phyloP scores from a whole-genome alignment of 345 rosid species.

The Pseudoturritis turrita region DNA sequence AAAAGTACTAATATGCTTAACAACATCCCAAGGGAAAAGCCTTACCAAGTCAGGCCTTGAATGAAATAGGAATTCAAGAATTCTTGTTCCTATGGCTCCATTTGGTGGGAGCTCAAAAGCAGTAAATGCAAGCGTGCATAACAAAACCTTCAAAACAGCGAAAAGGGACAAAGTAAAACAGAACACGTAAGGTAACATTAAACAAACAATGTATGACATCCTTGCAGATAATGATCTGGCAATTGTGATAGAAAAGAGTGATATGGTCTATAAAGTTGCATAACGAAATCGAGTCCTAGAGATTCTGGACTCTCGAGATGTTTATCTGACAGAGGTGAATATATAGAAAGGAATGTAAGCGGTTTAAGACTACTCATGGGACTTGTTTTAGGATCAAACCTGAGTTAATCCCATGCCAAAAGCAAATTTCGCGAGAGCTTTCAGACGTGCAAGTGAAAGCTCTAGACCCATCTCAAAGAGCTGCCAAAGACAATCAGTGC shows the following conservation, averaged over 20 bases:
- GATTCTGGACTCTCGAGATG: background rate
- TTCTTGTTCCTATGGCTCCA: constrained; percentile 85
- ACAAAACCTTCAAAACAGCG: constrained; percentile 59
- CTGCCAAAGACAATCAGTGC: constrained; percentile 46
- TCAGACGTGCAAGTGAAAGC: constrained; percentile 92
- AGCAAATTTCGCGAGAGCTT: constrained; percentile 94
- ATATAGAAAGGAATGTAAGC: background rate
- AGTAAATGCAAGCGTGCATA: constrained; percentile 90
- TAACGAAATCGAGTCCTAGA: background rate
- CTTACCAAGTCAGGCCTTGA: constrained; percentile 88
- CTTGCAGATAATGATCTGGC: background rate
- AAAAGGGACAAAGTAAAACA: background rate
- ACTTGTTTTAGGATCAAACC: constrained; percentile 41
- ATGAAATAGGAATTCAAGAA: constrained; percentile 87
- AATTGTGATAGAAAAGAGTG: background rate
- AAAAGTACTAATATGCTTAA: background rate
- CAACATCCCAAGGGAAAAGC: background rate
- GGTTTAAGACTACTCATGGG: background rate
- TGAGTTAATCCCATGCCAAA: constrained; percentile 97
- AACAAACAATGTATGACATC: background rate
- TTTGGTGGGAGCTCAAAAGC: constrained; percentile 99
- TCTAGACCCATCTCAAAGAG: constrained; percentile 98
- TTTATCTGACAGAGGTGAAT: constrained; percentile 2
- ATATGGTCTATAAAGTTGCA: background rate
- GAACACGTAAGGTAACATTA: background rate